These are phyloP conservation scores for Brassica cretica DNA, from an alignment of 345 rosid genomes.

Conservation along the genomic window DNA sequence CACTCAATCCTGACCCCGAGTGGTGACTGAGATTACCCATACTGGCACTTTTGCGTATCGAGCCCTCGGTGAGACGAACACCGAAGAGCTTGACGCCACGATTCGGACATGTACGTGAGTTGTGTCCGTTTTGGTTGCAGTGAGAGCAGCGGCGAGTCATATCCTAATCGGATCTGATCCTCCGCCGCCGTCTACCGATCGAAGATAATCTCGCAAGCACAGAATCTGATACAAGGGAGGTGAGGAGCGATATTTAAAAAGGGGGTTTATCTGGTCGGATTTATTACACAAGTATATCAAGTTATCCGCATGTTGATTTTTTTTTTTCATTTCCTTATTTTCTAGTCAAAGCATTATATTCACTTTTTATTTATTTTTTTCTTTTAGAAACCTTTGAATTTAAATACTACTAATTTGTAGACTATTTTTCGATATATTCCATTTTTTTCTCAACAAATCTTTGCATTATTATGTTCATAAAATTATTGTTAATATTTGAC, in stretches of 20 bases:
- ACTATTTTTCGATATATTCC: neutral
- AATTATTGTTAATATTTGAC: neutral
- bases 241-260: neutral
- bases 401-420: neutral
- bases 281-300: constrained; percentile 9
- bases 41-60: constrained; percentile 84
- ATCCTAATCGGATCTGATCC: constrained; percentile 1
- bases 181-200: constrained; percentile 20
- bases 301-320: neutral
- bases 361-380: neutral
- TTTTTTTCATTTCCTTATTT: neutral
- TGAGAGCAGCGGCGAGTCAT: constrained; percentile 96
- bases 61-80: constrained; percentile 84
- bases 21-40: constrained; percentile 77
- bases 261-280: constrained; percentile 23
- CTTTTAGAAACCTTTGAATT: neutral
- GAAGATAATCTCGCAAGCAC: constrained; percentile 15
- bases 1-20: constrained; percentile 46
- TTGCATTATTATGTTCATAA: neutral
- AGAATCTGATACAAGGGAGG: constrained; percentile 3
- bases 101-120: constrained; percentile 90
- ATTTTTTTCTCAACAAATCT: neutral
- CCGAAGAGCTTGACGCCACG: constrained; percentile 90
- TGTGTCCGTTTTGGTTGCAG: constrained; percentile 94
- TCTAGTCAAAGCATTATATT: constrained; percentile 8